Base-by-base conservation (phyloP, 148 eudicot species). In the Vaccinium macrocarpon region DNA sequence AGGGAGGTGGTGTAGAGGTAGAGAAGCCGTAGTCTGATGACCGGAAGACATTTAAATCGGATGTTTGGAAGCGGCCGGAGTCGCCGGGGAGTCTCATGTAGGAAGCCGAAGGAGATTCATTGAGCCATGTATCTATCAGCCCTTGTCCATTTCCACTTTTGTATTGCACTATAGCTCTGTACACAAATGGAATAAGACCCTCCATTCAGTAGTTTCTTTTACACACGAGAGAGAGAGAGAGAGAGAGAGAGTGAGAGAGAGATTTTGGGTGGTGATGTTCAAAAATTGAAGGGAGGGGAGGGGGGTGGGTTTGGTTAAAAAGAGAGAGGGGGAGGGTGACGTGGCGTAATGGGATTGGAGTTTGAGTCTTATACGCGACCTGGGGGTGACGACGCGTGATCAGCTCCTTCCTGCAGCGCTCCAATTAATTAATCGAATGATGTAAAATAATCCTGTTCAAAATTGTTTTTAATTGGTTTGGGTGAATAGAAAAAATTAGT, bases 151-250 rank as follows among this genome's bases (percentile, higher is more conserved):
- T 87, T 14, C 88, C 88, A 46, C 82, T 88, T 61, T 85, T 91
- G 89, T 91, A 89, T 19, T 94, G 93, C 61, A 91, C 80, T 70
- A 92, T 89, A 27, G 94, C 94, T 89, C 76, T 93, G 72, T 94
- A 94, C 49, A 94, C 87, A 76, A 86, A 90, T 35, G 98, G 98
- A 86, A 94, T 93, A 6, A 94, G 76, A 6, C 98, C 98, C 80
- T 94, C 98, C 98, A 94, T 50, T 10, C 7, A 50, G 7, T 8
- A 49, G 51, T 49, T 49, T 8, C 38, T 80, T 6, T 68, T 4
- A 32, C 50, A 80, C 21, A 35, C 7, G 5, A 15, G 86, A 52
- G 66, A 80, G 82, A 76, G n/a, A 48, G 48, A 51, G 16, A 5
- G 38, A 4, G 38, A 80, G 57, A 76, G 57, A 48, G 75, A 48